These are phyloP conservation scores for Bruguiera hainesii DNA, from an alignment of 441 rosid species.

Conservation along the genomic window DNA sequence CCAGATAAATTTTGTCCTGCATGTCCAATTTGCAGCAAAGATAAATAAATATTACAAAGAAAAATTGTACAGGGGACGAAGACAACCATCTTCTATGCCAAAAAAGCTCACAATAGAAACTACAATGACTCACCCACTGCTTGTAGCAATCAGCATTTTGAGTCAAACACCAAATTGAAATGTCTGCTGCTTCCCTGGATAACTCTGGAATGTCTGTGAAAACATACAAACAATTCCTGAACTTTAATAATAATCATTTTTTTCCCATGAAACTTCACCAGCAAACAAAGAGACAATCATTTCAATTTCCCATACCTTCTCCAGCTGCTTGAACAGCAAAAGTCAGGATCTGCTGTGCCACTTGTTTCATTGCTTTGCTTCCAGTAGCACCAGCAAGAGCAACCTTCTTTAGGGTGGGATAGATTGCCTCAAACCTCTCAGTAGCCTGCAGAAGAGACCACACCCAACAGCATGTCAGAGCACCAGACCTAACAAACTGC, in stretches of 20 bases:
- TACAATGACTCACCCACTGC: constrained; percentile 67
- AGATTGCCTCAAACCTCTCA: constrained; percentile 78
- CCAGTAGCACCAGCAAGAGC: constrained; percentile 77
- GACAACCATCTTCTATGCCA: neutral
- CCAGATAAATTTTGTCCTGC: constrained; percentile 74
- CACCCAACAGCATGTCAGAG: constrained; percentile 18
- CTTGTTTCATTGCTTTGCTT: constrained; percentile 90
- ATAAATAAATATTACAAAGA: neutral
- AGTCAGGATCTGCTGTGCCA: constrained; percentile 54
- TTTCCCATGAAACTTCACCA: neutral
- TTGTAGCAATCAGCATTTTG: constrained; percentile 74
- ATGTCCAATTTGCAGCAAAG: constrained; percentile 42
- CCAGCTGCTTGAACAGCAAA: constrained; percentile 64
- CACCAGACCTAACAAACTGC: neutral
- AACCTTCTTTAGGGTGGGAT: constrained; percentile 71
- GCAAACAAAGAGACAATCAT: constrained; percentile 1
- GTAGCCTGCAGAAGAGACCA: constrained; percentile 56
- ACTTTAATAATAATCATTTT: neutral
- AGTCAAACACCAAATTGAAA: constrained; percentile 69
- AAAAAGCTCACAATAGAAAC: constrained; percentile 1
- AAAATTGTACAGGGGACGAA: neutral
- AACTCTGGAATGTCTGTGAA: constrained; percentile 50
- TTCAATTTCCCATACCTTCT: constrained; percentile 47
- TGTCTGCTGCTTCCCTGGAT: constrained; percentile 68
- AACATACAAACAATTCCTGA: constrained; percentile 5